These are phyloP conservation scores for Trichoderma reesei DNA, from an alignment of 495 filamentous ascomycete genomes.

Conservation along the genomic window DNA sequence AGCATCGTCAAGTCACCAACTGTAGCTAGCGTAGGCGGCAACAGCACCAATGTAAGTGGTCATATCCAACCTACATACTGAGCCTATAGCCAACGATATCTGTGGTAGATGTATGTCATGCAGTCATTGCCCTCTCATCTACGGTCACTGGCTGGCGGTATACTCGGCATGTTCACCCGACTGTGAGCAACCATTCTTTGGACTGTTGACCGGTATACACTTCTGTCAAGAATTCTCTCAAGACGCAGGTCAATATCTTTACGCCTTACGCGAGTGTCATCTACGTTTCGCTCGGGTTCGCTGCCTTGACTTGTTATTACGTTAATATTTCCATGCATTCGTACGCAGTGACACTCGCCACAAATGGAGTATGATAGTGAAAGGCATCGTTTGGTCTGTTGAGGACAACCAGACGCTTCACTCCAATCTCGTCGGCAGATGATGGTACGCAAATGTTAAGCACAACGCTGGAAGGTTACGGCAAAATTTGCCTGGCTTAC, in stretches of 20 bases:
- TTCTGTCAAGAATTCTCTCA: conserved; percentile 23
- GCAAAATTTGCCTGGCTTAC: too few relatives aligned
- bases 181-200: conserved; percentile 41
- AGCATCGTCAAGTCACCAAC: conserved; percentile 33
- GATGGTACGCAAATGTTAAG: too few relatives aligned
- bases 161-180: conserved; percentile 49
- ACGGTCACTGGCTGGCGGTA: conserved; percentile 47
- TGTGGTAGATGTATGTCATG: conserved; percentile 15
- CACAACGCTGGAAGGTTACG: too few relatives aligned
- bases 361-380: conserved; percentile 3
- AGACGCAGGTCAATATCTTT: conserved; percentile 26
- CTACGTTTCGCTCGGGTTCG: conserved; percentile 47
- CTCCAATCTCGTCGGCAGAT: too few relatives aligned
- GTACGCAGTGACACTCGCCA: conserved; percentile 31
- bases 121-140: conserved; percentile 44
- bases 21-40: conserved; percentile 64
- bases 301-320: conserved; percentile 30
- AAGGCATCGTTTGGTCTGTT: too few relatives aligned
- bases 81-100: conserved; percentile 1
- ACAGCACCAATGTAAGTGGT: conserved; percentile 46
- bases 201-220: conserved; percentile 41
- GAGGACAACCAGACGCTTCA: too few relatives aligned
- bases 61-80: conserved; percentile 33
- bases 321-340: conserved; percentile 32
- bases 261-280: conserved; percentile 37